A percentile compares a stretch with the other conserved stretches of the same genome.
These are phyloP conservation scores for Colletotrichum tropicale DNA, from an alignment of 2,329 filamentous ascomycete genomes.

Conservation along the genomic window DNA sequence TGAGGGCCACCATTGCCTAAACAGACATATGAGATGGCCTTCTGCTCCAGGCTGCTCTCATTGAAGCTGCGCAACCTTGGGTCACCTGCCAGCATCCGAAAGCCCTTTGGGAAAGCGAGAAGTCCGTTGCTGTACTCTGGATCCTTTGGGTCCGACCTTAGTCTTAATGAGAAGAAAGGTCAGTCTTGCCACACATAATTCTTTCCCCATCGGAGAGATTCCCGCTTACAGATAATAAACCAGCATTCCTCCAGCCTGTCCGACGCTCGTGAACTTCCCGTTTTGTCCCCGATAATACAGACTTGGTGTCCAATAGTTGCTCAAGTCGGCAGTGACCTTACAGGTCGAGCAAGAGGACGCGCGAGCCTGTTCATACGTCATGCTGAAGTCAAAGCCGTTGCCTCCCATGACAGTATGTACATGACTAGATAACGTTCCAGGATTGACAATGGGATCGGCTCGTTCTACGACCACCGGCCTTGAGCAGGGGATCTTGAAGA, in stretches of 20 bases:
- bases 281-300: conserved; percentile 56
- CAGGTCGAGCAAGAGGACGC: conserved; percentile 68
- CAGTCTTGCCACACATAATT: neutral
- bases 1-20: conserved; percentile 50
- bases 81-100: conserved; percentile 71
- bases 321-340: conserved; percentile 63
- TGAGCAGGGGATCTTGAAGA: conserved; percentile 21
- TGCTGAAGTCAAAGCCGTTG: conserved; percentile 61
- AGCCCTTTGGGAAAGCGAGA: conserved; percentile 63
- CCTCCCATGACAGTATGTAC: conserved; percentile 68
- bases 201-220: neutral
- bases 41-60: conserved; percentile 45
- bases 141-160: conserved; percentile 43
- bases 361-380: conserved; percentile 57
- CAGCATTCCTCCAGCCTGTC: conserved; percentile 46
- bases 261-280: conserved; percentile 54
- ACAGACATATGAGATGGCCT: conserved; percentile 62
- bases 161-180: conserved; percentile 24
- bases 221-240: conserved; percentile 56
- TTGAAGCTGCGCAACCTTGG: conserved; percentile 47
- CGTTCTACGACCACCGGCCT: conserved; percentile 39
- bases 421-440: conserved; percentile 58
- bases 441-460: conserved; percentile 63
- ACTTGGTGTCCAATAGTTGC: conserved; percentile 72
- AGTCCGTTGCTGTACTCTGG: conserved; percentile 49